Evolutionary conservation across 306 rosid genomes (phyloP), one percentile per base, ranked within the genome.

Genomic region (Fragaria ananassa): DNA sequence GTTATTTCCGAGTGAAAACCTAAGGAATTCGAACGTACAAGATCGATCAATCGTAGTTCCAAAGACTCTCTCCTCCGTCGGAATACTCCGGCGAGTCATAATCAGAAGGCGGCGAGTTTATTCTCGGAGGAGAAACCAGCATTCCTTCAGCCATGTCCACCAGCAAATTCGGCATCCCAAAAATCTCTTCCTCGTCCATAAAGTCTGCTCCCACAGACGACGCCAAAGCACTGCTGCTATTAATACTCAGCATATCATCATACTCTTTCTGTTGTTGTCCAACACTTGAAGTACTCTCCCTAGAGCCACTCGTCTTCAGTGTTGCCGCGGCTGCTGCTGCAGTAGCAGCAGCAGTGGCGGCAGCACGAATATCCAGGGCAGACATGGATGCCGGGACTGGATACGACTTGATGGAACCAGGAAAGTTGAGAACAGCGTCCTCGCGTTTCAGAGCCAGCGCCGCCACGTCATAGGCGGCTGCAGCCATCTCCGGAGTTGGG

Each of bases 141-240:
- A 95, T 90, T 81, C 97, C 98, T 81, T 84, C 92, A 3, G 98
- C 98, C 98, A 95, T 95, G 12, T 92, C 95, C 13, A 76, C 81
- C 71, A 95, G 70, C 82, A 95, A 87, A 85, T 82, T 84, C n/a
- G 98, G 97, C 98, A 90, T 89, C 4, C 83, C 80, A 50, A 92
- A 95, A 31, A 95, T 78, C 41, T 89, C 97, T 49, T 95, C 98
- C 81, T 95, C 98, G 46, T 92, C 98, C 45, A 92, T 14, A 46
- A 85, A 94, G 60, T 86, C 87, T 25, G 46, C 87, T 31, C 56
- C 68, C 19, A 72, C 78, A 35, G 56, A 75, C 35, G 72, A 29
- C 14, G 65, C n/a, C 6, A 54, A 78, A 39, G 1, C 14, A 68
- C 12, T 63, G 21, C 19, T 37, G 21, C 19, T 37, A 64, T 64